Conservation (phyloP, 2,329 filamentous ascomycete genomes). For the Exophiala lecanii-corni region DNA sequence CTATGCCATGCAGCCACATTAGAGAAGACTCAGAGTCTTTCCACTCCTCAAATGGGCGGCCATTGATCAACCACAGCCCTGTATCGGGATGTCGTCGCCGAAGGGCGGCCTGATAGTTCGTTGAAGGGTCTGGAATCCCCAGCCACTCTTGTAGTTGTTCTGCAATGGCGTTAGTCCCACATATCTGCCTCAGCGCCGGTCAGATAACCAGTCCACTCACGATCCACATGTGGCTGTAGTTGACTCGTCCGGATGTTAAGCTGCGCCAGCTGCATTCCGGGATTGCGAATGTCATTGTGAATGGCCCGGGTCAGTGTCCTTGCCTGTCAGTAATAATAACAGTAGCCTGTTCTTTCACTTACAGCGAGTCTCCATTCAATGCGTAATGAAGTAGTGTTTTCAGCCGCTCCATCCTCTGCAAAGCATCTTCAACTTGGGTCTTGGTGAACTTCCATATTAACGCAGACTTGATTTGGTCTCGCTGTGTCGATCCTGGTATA, state of each 20-base stretch:
- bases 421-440: constrained; percentile 8
- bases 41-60: constrained; percentile 8
- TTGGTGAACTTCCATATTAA: constrained; percentile 16
- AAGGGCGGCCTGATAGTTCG: constrained; percentile 12
- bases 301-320: constrained; percentile 7
- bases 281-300: constrained; percentile 3
- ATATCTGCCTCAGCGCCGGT: no score
- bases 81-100: constrained; percentile 8
- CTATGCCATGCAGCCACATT: constrained; percentile 15
- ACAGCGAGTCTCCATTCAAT: constrained; percentile 13
- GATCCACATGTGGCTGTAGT: constrained; percentile 3
- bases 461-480: constrained; percentile 8
- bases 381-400: constrained; percentile 17
- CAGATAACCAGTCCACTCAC: not conserved
- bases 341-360: not conserved
- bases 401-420: constrained; percentile 17
- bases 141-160: constrained; percentile 6
- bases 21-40: constrained; percentile 6
- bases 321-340: not conserved
- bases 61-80: constrained; percentile 13
- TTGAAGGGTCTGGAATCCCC: constrained; percentile 13
- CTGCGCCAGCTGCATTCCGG: constrained; percentile 2
- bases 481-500: constrained; percentile 2
- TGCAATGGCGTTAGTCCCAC: constrained; percentile 1
- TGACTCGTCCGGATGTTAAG: constrained; percentile 4